Conservation (phyloP, 805 yeast species). For the Kluyveromyces dobzhanskii region DNA sequence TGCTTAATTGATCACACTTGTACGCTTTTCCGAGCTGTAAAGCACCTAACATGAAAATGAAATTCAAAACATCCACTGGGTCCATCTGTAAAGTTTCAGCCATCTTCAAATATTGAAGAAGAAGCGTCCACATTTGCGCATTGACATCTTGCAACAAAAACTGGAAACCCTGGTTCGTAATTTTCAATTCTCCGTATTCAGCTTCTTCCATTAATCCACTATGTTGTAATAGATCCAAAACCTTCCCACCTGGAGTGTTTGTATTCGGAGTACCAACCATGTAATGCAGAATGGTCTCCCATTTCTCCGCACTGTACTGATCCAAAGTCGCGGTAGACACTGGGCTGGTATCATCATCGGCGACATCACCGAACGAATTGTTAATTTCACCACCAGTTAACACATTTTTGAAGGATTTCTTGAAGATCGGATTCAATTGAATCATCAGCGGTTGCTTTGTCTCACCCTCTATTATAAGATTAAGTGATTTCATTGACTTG, state of each 20-base stretch:
- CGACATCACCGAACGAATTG: constrained; percentile 70
- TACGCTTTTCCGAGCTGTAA: constrained; percentile 86
- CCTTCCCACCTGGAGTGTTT: constrained; percentile 71
- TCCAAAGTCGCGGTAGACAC: constrained; percentile 65
- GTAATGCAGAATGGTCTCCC: constrained; percentile 94
- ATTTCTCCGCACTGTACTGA: constrained; percentile 71
- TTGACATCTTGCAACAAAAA: constrained; percentile 86
- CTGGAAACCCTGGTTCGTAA: constrained; percentile 91
- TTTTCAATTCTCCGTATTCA: constrained; percentile 39
- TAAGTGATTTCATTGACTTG: constrained; percentile 65
- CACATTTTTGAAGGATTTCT: constrained; percentile 70
- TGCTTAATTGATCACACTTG: constrained; percentile 57
- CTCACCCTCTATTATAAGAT: constrained; percentile 44
- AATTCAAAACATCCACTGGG: constrained; percentile 90
- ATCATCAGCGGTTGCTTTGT: constrained; percentile 23
- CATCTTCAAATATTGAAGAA: constrained; percentile 79
- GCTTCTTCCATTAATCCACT: constrained; percentile 76
- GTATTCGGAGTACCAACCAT: constrained; percentile 90
- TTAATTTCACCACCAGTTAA: constrained; percentile 68
- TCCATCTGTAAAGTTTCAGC: constrained; percentile 84
- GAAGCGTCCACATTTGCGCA: constrained; percentile 88
- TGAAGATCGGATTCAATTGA: constrained; percentile 63
- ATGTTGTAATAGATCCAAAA: constrained; percentile 62
- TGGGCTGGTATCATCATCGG: constrained; percentile 38
- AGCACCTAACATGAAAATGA: constrained; percentile 88